Evolutionary conservation across 2,329 filamentous ascomycete genomes (phyloP).

Genomic region (Penicillium olsonii): DNA sequence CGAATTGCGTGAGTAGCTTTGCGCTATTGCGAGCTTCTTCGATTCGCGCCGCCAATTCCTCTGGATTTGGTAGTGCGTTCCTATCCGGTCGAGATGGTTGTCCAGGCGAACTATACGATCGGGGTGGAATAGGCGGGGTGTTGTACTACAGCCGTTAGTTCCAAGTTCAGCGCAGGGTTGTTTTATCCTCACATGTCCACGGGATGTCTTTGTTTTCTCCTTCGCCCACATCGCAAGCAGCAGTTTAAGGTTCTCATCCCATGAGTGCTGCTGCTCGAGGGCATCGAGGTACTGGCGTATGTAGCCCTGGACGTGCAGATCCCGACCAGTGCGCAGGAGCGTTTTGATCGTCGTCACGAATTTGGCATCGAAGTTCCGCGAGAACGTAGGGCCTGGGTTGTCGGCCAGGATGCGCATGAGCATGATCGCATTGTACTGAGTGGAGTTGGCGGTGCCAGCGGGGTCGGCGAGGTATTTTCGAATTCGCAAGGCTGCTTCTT

Average conservation of each 20-base stretch:
- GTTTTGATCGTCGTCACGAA: slow-evolving; percentile 77
- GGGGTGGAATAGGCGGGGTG: neutral
- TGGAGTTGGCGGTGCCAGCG: slow-evolving; percentile 63
- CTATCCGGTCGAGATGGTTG: slow-evolving; percentile 35
- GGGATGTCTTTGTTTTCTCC: slow-evolving; percentile 70
- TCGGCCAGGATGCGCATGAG: slow-evolving; percentile 86
- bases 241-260: slow-evolving; percentile 71
- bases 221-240: slow-evolving; percentile 85
- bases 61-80: slow-evolving; percentile 61
- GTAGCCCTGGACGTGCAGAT: slow-evolving; percentile 79
- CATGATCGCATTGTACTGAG: slow-evolving; percentile 97
- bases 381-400: slow-evolving; percentile 88
- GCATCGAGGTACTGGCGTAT: slow-evolving; percentile 82
- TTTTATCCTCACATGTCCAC: slow-evolving; percentile 35
- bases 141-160: neutral
- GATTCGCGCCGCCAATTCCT: slow-evolving; percentile 78
- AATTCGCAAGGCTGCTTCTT: slow-evolving; percentile 76
- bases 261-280: slow-evolving; percentile 69
- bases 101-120: neutral
- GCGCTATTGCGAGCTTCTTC: slow-evolving; percentile 90
- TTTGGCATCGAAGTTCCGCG: slow-evolving; percentile 82
- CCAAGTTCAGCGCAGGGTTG: neutral
- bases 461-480: slow-evolving; percentile 79
- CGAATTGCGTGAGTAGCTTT: slow-evolving; percentile 86
- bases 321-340: slow-evolving; percentile 68